Evolutionary conservation across 2,329 filamentous ascomycete genomes (phyloP).

Genomic region (Triangularia setosa): DNA sequence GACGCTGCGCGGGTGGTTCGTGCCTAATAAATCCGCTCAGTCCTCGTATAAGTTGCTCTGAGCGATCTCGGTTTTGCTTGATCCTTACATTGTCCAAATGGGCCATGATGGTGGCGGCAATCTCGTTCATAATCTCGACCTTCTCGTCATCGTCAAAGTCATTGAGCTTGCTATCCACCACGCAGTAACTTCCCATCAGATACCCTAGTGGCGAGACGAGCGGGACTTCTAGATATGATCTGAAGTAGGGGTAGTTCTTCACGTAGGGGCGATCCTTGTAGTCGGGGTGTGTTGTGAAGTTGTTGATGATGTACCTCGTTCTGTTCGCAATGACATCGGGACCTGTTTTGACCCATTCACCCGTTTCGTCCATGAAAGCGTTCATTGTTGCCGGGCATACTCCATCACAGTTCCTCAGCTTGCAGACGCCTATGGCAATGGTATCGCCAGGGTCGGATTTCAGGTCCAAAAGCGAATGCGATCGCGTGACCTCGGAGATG

Average conservation of each 20-base stretch:
- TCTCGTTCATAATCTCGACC: slow-evolving; percentile 25
- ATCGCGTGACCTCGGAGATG: slow-evolving; percentile 39
- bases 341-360: slow-evolving; percentile 21
- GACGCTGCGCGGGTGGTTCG: slow-evolving; percentile 11
- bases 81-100: slow-evolving; percentile 28
- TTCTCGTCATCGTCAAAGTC: slow-evolving; percentile 20
- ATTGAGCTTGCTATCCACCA: slow-evolving; percentile 30
- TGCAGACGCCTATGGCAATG: slow-evolving; percentile 25
- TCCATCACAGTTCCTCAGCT: slow-evolving; percentile 29
- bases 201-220: slow-evolving; percentile 30
- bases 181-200: slow-evolving; percentile 32
- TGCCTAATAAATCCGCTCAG: slow-evolving; percentile 26
- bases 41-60: slow-evolving; percentile 26
- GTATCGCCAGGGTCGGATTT: slow-evolving; percentile 17
- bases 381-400: slow-evolving; percentile 31
- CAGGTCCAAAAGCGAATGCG: slow-evolving; percentile 30
- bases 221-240: slow-evolving; percentile 33
- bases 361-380: slow-evolving; percentile 29
- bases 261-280: slow-evolving; percentile 31
- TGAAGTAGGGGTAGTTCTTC: slow-evolving; percentile 28
- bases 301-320: slow-evolving; percentile 32
- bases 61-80: slow-evolving; percentile 23
- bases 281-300: slow-evolving; percentile 28
- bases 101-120: slow-evolving; percentile 25
- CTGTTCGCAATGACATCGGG: slow-evolving; percentile 29